phyloP scores from a whole-genome alignment of 2,329 filamentous ascomycete genomes.

The Neonectria faginata region DNA sequence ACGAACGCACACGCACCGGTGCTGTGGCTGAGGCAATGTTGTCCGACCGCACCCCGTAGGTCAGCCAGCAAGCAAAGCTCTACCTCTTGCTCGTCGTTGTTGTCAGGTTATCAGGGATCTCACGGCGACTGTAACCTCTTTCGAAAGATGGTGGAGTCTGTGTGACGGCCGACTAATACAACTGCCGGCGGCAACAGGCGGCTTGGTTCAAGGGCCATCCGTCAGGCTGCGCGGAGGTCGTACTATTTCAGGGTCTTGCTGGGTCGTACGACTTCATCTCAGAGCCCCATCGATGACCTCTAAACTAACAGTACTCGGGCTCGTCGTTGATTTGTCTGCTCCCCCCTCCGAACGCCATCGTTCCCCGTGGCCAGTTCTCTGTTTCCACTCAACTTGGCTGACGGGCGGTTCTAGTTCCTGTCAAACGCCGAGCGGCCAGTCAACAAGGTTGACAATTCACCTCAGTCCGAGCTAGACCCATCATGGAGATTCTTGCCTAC shows the following conservation, averaged over 20 bases:
- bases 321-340: constrained; percentile 1
- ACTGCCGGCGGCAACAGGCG: constrained; percentile 22
- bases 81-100: not conserved
- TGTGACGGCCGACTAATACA: constrained; percentile 26
- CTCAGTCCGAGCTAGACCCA: constrained; percentile 34
- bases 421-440: constrained; percentile 11
- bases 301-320: not conserved
- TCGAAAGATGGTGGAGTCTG: constrained; percentile 27
- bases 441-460: constrained; percentile 25
- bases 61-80: constrained; percentile 4
- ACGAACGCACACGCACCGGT: constrained; percentile 19
- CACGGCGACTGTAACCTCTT: constrained; percentile 8
- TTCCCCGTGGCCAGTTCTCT: constrained; percentile 6
- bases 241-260: constrained; percentile 9
- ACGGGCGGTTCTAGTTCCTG: constrained; percentile 12
- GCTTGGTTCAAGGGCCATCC: constrained; percentile 23
- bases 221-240: constrained; percentile 6
- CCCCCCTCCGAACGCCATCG: constrained; percentile 3
- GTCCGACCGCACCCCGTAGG: constrained; percentile 3
- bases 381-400: constrained; percentile 7
- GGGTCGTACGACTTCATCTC: constrained; percentile 16
- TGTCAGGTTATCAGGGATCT: constrained; percentile 9
- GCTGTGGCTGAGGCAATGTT: constrained; percentile 5
- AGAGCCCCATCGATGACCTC: not conserved
- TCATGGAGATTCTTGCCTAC: constrained; percentile 36